phyloP scores from a whole-genome alignment of 2,329 filamentous ascomycete species.

The Knoxdaviesia capensis region DNA sequence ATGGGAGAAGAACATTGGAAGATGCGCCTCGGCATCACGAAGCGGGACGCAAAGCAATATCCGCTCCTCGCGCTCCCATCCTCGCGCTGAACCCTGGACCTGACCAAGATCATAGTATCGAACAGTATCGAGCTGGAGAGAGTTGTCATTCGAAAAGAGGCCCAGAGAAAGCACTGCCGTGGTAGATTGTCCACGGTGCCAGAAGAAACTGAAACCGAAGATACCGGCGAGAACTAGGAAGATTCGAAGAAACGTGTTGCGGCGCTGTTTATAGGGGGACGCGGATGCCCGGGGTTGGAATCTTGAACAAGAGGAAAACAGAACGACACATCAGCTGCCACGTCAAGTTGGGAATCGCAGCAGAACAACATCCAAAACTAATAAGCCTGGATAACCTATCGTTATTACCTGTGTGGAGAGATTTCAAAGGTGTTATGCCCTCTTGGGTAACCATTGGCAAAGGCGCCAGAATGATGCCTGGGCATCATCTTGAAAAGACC shows the following conservation, averaged over 20 bases:
- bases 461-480: conserved; percentile 55
- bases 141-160: conserved; percentile 43
- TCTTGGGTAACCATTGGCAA: conserved; percentile 67
- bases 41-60: conserved; percentile 89
- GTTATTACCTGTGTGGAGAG: conserved; percentile 60
- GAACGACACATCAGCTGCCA: conserved; percentile 5
- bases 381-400: not conserved
- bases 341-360: conserved; percentile 4
- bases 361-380: not conserved
- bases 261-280: conserved; percentile 48
- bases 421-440: conserved; percentile 59
- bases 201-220: conserved; percentile 52
- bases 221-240: conserved; percentile 36
- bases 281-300: conserved; percentile 71
- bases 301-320: conserved; percentile 22
- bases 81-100: conserved; percentile 74
- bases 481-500: conserved; percentile 50
- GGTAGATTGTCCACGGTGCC: conserved; percentile 33
- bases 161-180: conserved; percentile 48
- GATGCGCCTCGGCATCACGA: conserved; percentile 75
- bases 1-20: conserved; percentile 98
- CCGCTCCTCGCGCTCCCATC: conserved; percentile 91
- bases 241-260: conserved; percentile 51
- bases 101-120: conserved; percentile 92
- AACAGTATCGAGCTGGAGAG: conserved; percentile 77